phyloP scores from a whole-genome alignment of 2,329 filamentous ascomycete genomes.

The Diplodia corticola region DNA sequence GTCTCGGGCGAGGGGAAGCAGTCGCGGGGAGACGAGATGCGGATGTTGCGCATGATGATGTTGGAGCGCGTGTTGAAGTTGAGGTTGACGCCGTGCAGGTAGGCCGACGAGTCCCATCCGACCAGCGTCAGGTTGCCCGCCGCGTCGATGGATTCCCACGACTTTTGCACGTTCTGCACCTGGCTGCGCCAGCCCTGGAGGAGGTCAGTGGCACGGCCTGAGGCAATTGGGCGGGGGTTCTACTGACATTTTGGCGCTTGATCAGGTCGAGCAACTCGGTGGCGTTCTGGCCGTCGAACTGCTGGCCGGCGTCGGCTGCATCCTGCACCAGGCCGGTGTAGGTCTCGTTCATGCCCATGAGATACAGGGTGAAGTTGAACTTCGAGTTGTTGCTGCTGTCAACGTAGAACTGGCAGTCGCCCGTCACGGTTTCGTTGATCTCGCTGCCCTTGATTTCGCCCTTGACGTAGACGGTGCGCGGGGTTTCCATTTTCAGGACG shows the following conservation, averaged over 20 bases:
- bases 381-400: slow-evolving; percentile 9
- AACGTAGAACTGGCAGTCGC: slow-evolving; percentile 11
- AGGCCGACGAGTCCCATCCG: slow-evolving; percentile 4
- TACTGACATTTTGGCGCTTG: slow-evolving; percentile 2
- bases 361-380: slow-evolving; percentile 12
- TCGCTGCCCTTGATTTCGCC: slow-evolving; percentile 16
- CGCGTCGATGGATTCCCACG: slow-evolving; percentile 10
- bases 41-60: slow-evolving; percentile 20
- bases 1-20: slow-evolving; percentile 18
- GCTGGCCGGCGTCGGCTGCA: neutral
- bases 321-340: neutral
- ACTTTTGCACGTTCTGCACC: slow-evolving; percentile 13
- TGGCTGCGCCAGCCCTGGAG: slow-evolving; percentile 13
- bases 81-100: slow-evolving; percentile 17
- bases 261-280: slow-evolving; percentile 10
- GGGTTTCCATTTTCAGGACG: slow-evolving; percentile 12
- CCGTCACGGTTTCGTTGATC: slow-evolving; percentile 1
- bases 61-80: slow-evolving; percentile 17
- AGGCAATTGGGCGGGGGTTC: no score
- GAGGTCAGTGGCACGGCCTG: neutral
- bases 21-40: slow-evolving; percentile 13
- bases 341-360: slow-evolving; percentile 2
- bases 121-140: slow-evolving; percentile 13
- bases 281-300: slow-evolving; percentile 6
- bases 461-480: slow-evolving; percentile 17